Evolutionary conservation across 495 filamentous ascomycete species (phyloP).

Genomic region (Lindgomyces ingoldianus): DNA sequence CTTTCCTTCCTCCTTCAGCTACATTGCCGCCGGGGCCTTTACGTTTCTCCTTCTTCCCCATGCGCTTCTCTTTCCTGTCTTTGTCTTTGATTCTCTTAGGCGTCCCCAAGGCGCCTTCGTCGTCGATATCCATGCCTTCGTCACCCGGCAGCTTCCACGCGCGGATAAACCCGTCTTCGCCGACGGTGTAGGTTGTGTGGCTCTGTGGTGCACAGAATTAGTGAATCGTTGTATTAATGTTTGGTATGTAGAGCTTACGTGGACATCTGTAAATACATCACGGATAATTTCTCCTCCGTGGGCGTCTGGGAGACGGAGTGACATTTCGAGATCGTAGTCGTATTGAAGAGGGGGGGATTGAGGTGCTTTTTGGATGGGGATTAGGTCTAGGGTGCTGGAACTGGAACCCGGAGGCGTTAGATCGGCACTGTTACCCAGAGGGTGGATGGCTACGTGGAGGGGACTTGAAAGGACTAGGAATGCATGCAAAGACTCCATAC

Average conservation of each 20-base stretch:
- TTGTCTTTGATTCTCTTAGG: neutral
- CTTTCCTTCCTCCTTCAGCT: no score
- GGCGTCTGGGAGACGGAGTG: conserved; percentile 67
- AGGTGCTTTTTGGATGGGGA: conserved; percentile 39
- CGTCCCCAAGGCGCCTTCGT: neutral
- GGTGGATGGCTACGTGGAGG: neutral
- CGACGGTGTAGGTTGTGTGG: conserved; percentile 40
- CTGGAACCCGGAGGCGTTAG: neutral
- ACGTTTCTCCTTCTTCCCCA: conserved; percentile 20
- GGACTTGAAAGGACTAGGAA: no score
- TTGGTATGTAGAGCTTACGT: conserved; percentile 48
- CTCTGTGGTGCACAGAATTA: conserved; percentile 14
- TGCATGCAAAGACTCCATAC: no score
- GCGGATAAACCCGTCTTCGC: conserved; percentile 44
- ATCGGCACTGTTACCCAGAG: neutral
- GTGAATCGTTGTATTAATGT: neutral
- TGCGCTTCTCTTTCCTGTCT: conserved; percentile 7
- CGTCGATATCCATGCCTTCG: conserved; percentile 27
- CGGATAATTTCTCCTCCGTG: conserved; percentile 85
- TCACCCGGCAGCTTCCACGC: conserved; percentile 38
- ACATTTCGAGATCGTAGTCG: conserved; percentile 60
- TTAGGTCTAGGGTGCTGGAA: conserved; percentile 40
- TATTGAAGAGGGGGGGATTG: conserved; percentile 54
- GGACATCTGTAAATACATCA: conserved; percentile 71
- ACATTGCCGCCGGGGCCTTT: no score